phyloP scores from a whole-genome alignment of 371 early-diverging fungal genomes.

The Mortierella sp. region DNA sequence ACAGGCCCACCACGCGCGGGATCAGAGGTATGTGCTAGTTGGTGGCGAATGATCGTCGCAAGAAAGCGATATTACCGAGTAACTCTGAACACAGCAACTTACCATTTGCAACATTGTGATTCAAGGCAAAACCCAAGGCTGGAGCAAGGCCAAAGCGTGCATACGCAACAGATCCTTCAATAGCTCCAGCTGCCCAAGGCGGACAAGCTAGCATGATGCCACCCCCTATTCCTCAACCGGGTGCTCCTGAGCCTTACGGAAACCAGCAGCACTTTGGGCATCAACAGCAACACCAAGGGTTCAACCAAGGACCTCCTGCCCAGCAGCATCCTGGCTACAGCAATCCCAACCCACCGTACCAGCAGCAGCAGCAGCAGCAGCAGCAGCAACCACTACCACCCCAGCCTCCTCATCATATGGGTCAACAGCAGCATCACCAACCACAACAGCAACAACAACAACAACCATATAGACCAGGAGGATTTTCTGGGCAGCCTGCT shows the following conservation, averaged over 20 bases:
- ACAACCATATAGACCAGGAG: no score
- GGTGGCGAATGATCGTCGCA: background rate
- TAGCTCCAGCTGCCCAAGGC: constrained; percentile 22
- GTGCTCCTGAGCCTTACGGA: constrained; percentile 36
- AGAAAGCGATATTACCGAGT: no score
- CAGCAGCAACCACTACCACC: constrained; percentile 4
- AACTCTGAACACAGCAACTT: no score
- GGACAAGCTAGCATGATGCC: constrained; percentile 21
- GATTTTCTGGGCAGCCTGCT: constrained; percentile 23
- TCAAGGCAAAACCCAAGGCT: constrained; percentile 41
- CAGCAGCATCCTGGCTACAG: constrained; percentile 8
- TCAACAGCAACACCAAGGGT: constrained; percentile 2
- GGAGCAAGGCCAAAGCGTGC: constrained; percentile 51
- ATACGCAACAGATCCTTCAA: constrained; percentile 36
- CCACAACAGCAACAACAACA: no score
- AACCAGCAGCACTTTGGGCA: constrained; percentile 37
- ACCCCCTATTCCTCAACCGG: constrained; percentile 39
- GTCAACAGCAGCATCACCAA: constrained; percentile 28
- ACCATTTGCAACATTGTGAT: background rate
- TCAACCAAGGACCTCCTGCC: constrained; percentile 19
- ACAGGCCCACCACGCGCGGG: constrained; percentile 25
- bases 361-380: constrained; percentile 21
- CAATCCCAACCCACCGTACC: background rate
- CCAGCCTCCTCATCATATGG: constrained; percentile 1
- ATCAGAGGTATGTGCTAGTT: constrained; percentile 22